Percentiles rank a stretch among this genome's conserved stretches.
Evolutionary conservation across 1,139 yeast genomes (phyloP).

Genomic region (Scheffersomyces segobiensis): DNA sequence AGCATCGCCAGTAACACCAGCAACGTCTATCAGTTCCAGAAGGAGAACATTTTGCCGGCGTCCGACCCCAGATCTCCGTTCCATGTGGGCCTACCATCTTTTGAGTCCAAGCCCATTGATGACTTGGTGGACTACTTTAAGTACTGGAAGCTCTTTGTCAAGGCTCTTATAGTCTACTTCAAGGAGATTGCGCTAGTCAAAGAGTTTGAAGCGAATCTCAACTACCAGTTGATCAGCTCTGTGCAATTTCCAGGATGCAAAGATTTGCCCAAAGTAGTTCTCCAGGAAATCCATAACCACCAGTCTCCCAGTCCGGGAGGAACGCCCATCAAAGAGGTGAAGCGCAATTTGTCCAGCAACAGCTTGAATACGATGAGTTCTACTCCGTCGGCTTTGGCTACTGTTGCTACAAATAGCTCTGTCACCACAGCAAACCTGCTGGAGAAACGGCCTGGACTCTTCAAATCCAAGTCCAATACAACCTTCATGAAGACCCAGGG

Average conservation of each 20-base stretch:
- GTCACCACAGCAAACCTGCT: background rate
- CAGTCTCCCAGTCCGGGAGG: constrained; percentile 2
- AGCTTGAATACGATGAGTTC: background rate
- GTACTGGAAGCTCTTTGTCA: constrained; percentile 69
- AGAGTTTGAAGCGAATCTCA: constrained; percentile 67
- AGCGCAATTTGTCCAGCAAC: constrained; percentile 1
- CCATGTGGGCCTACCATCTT: constrained; percentile 38
- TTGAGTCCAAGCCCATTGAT: constrained; percentile 49
- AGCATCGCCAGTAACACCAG: background rate
- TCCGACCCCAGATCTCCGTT: constrained; percentile 40
- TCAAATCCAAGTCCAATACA: constrained; percentile 35
- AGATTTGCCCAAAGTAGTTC: constrained; percentile 29
- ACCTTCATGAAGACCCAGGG: constrained; percentile 13
- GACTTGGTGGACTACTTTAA: constrained; percentile 58
- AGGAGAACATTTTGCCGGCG: constrained; percentile 38
- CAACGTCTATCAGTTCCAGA: constrained; percentile 15
- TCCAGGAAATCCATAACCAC: constrained; percentile 7
- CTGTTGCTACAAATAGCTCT: background rate
- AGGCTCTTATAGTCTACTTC: constrained; percentile 60
- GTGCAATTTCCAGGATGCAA: constrained; percentile 57
- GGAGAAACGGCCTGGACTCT: constrained; percentile 28
- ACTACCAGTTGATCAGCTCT: constrained; percentile 60
- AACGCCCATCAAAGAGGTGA: constrained; percentile 13
- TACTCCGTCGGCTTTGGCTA: background rate
- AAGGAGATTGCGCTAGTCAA: constrained; percentile 65